Evolutionary conservation across 2,329 filamentous ascomycete genomes (phyloP).

Genomic region (Epichloe amarillans): DNA sequence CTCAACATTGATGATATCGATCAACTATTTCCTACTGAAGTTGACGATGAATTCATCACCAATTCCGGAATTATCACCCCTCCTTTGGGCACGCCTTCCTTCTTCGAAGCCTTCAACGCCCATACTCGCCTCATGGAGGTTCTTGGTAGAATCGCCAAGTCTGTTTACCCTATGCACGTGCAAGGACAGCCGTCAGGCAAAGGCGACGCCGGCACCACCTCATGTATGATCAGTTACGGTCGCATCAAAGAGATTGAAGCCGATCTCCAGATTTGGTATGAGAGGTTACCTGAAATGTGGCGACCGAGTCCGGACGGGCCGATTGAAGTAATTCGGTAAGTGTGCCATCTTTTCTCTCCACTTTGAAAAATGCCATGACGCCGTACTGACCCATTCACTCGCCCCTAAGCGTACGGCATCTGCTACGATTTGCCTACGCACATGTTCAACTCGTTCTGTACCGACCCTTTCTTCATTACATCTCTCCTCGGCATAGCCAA

Average conservation of each 20-base stretch:
- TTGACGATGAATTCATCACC: conserved; percentile 57
- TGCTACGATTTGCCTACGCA: conserved; percentile 66
- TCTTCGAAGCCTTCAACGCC: conserved; percentile 53
- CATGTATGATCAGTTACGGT: conserved; percentile 49
- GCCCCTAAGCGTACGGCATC: conserved; percentile 48
- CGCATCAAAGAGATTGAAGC: conserved; percentile 52
- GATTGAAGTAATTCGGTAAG: conserved; percentile 63
- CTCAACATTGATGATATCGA: conserved; percentile 53
- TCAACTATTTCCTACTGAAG: conserved; percentile 48
- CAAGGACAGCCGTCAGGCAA: conserved; percentile 32
- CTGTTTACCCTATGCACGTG: conserved; percentile 51
- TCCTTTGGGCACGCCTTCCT: conserved; percentile 41
- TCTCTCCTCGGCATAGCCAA: conserved; percentile 48
- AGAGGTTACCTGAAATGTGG: conserved; percentile 58
- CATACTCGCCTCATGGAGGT: conserved; percentile 51
- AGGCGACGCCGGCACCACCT: conserved; percentile 29
- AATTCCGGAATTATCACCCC: conserved; percentile 40
- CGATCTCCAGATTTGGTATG: conserved; percentile 50
- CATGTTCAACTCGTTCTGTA: conserved; percentile 77
- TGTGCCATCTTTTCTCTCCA: conserved; percentile 2
- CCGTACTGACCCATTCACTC: not conserved
- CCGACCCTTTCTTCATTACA: conserved; percentile 71
- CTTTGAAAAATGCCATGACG: too few species aligned
- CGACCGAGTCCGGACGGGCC: conserved; percentile 67
- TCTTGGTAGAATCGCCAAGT: conserved; percentile 49